Base-by-base conservation (phyloP, 768 basidiomycete species). In the Xerocomellus chrysenteron region DNA sequence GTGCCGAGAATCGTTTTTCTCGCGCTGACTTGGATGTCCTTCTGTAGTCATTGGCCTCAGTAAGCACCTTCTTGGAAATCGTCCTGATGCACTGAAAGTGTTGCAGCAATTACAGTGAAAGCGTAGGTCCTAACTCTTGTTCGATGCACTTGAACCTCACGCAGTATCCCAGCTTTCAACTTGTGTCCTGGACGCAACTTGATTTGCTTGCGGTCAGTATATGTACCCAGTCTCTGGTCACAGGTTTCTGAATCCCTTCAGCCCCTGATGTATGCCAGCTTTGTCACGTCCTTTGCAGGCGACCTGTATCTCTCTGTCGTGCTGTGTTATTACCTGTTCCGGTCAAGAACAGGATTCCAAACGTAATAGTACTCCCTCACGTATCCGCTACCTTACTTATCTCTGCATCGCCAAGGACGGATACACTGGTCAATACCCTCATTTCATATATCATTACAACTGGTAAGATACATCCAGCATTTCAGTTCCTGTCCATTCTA, bases 401-500 rank as follows among this genome's bases (percentile, higher is more conserved):
- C 16, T 50, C 19, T 53, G 14, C 21, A 9, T 57, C 35, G 41
- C 40, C 47, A 56, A 83, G 83, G 55, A 84, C 82, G 19, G 79
- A 86, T 51, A 74, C 77, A 2, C 58, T 84, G 10, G 73, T 84
- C 50, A 74, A 72, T 13, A 64, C 72, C 1, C 74, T 86, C 5
- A 77, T 85, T 65, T 42, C 75, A 32, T 85, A 82, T 56, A 75
- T 78, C 2, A 73, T 85, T 50, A 83, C 84, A 57, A 86, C 84
- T 0, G 83, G 84, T 62, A 58, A 76, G 60, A 21, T 10, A 16
- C n/a, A n/a, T 10, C 4, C 4, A 14, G 16, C 4, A 12, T 69
- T 76, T 28, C 36, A 70, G 14, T 36, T 37, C 5, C 13, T 39
- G 26, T 33, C 2, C 30, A 5, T 45, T 17, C 16, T 59, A 28